Evolutionary conservation across 805 yeast species (phyloP).

Genomic region (Saturnispora quitensis): DNA sequence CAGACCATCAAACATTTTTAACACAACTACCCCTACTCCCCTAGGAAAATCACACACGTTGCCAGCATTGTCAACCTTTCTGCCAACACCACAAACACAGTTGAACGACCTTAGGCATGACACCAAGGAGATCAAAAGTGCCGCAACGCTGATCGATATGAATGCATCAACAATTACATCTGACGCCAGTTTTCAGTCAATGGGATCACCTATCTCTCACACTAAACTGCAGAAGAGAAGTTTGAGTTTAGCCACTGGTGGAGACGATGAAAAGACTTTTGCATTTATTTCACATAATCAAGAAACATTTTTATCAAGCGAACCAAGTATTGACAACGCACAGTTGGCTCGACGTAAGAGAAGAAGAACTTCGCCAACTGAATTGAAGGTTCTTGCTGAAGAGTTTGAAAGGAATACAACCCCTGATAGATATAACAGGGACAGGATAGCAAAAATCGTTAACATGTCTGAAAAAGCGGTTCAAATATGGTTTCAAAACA

Average conservation of each 20-base stretch:
- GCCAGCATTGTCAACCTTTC: not conserved
- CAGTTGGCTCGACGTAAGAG: constrained; percentile 89
- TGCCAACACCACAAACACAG: constrained; percentile 14
- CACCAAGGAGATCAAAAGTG: not conserved
- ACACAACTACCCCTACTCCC: not conserved
- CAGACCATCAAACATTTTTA: not conserved
- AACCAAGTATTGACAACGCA: constrained; percentile 82
- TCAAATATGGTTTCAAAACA: constrained; percentile 97
- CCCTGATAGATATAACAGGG: constrained; percentile 70
- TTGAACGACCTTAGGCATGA: not conserved
- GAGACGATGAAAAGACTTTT: constrained; percentile 34
- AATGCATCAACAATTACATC: not conserved
- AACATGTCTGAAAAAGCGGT: constrained; percentile 97
- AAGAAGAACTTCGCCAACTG: constrained; percentile 88
- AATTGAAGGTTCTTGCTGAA: constrained; percentile 67
- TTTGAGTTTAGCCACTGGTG: not conserved
- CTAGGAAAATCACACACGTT: not conserved
- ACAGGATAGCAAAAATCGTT: constrained; percentile 69
- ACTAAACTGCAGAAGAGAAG: not conserved
- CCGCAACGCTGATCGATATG: not conserved
- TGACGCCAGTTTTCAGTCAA: constrained; percentile 3
- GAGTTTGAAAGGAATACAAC: constrained; percentile 73
- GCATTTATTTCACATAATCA: constrained; percentile 94
- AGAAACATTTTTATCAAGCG: constrained; percentile 73
- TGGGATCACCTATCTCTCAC: not conserved